Base-by-base conservation (phyloP, 106 monocot species). In the Dioscorea dumetorum region DNA sequence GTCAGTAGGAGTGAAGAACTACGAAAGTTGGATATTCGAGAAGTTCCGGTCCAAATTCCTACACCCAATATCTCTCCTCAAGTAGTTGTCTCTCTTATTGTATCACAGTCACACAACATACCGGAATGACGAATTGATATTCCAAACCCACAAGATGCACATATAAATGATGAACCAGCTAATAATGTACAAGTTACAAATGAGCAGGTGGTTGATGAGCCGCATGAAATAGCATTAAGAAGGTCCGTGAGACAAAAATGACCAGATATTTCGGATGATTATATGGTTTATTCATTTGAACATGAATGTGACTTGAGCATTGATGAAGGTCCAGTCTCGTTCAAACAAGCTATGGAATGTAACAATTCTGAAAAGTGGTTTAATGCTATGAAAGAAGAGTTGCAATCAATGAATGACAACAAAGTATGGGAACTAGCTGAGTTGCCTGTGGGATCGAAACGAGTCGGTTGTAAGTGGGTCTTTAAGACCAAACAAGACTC, bases 401-500 rank as follows among this genome's bases (percentile, higher is more conserved):
- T 64, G 33, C 8, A 35, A 15, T 34, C n/a, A n/a, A 64, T 64
- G 64, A 35, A 33, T 17, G 1, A 64, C 4, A 64, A 64, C n/a
- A 9, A 64, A 16, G 64, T 64, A 16, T 64, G 31, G 34, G 62
- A 62, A 19, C 13, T 33, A 0, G 31, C 41, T 34, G 64, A 64
- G 0, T 41, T 34, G 16, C 64, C 11, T 19, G 33, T 41, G 15
- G 34, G 64, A 16, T 33, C n/a, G 5, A 64, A 64, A 18, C 5
- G 12, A 12, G 20, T 64, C 14, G 64, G 64, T 9, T 64, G 64
- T 64, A 64, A 64, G 41, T 64, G 9, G 64, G 20, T 64, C 5
- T 62, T 62, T 62, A 64, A 64, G 16, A 64, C 64, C 64, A 64
- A 35, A 20, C 6, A 7, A 16, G 14, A 64, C 34, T 64, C 13